Evolutionary conservation across 2,329 filamentous ascomycete species (phyloP), one percentile per base, ranked within the genome.

Genomic region (Alternaria longipes): DNA sequence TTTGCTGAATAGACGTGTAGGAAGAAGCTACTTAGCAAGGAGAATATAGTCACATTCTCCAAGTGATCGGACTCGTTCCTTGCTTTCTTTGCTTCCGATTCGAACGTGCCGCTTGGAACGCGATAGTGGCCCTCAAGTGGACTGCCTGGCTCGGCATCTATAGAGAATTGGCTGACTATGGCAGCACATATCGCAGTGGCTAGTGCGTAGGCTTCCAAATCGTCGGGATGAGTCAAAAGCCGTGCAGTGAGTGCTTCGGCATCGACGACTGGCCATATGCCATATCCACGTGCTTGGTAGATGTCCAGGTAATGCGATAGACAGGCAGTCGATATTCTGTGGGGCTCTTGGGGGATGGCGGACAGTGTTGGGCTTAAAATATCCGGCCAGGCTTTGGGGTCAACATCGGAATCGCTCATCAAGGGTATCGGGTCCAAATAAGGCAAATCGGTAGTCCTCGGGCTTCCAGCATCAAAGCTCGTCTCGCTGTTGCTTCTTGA

Each of bases 261-360:
- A 54, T 78, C 74, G 16, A 76, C 73, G 2, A 78, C 74, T 32
- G 75, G 75, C 75, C 75, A 78, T 32, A 77, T 77, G 1, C 72
- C 65, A 42, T 78, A 76, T 3, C 74, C 75, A 9, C 74, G 67
- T 8, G 60, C 56, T 14, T 74, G 72, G 50, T 74, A 78, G 30
- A 74, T 63, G 16, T 78, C 74, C 22, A 78, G 59, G 53, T 78
- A 76, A 18, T 73, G 71, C 5, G 74, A 71, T 22, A 78, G 71
- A 38, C 69, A 73, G 12, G 74, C 73, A 8, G 67, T 75, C 14
- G 75, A 75, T 53, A 78, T 74, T 18, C 72, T 64, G 20, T 72
- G 66, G 4, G 71, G 70, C n/a, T 65, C 66, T 20, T 54, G 64
- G 7, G 59, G 46, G 8, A 51, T 50, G 11, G 51, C 20, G 12